Conservation (phyloP, 73 alveolate genomes). For the Tetrahymena malaccensis region DNA sequence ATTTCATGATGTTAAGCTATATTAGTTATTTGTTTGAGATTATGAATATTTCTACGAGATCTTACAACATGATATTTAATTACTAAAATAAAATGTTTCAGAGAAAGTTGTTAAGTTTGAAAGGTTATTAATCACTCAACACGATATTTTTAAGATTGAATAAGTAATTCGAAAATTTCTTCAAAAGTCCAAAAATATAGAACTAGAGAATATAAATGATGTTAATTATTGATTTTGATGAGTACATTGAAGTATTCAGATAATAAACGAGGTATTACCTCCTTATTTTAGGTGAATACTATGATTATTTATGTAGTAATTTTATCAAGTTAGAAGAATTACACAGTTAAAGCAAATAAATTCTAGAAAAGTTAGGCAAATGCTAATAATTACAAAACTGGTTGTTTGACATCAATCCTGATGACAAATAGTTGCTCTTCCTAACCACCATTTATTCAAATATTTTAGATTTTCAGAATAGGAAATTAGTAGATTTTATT, state of each 20-base stretch:
- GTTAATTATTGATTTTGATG: background rate
- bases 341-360: background rate
- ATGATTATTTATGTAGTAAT: background rate
- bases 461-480: background rate
- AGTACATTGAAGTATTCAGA: background rate
- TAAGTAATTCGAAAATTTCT: background rate
- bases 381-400: background rate
- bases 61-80: background rate
- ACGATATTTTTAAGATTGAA: background rate
- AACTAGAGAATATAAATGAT: background rate
- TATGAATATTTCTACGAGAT: background rate
- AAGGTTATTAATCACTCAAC: background rate
- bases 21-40: background rate
- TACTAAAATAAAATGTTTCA: background rate
- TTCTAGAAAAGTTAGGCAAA: background rate
- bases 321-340: background rate
- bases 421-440: background rate
- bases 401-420: background rate
- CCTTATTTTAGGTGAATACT: background rate
- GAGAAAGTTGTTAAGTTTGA: background rate
- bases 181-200: background rate
- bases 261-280: background rate
- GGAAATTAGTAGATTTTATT: background rate
- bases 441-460: background rate
- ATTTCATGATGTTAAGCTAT: background rate